phyloP scores from a whole-genome alignment of 805 yeast genomes.

The Wickerhamomyces rabaulensis region DNA sequence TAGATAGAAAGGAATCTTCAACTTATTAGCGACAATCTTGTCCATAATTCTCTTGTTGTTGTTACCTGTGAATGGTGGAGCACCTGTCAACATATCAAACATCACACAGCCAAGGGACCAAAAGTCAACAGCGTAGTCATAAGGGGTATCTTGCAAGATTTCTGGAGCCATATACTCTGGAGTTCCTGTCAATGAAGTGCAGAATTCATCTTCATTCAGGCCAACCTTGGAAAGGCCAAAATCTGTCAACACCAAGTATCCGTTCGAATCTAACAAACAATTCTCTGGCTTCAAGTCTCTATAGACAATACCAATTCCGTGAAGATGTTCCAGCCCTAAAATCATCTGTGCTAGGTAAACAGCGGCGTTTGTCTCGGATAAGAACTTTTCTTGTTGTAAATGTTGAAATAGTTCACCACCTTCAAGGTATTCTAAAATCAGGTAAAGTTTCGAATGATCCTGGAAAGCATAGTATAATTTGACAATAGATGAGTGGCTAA shows the following conservation, averaged over 20 bases:
- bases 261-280: constrained; percentile 87
- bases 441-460: constrained; percentile 68
- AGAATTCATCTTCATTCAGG: constrained; percentile 46
- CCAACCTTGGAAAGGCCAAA: constrained; percentile 90
- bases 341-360: constrained; percentile 94
- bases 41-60: constrained; percentile 72
- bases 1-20: constrained; percentile 68
- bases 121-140: constrained; percentile 82
- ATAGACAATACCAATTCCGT: constrained; percentile 90
- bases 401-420: constrained; percentile 95
- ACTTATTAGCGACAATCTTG: constrained; percentile 64
- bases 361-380: constrained; percentile 86
- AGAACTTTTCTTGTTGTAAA: constrained; percentile 90
- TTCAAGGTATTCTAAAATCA: constrained; percentile 74
- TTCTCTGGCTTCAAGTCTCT: constrained; percentile 97
- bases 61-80: constrained; percentile 85
- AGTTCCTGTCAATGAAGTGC: constrained; percentile 79
- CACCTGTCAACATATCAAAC: constrained; percentile 76
- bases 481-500: constrained; percentile 78
- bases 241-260: constrained; percentile 93
- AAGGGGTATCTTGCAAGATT: constrained; percentile 68
- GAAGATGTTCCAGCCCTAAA: constrained; percentile 87
- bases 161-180: constrained; percentile 92
- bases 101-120: constrained; percentile 86
- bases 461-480: constrained; percentile 80